Conservation (phyloP, 2,329 filamentous ascomycete genomes). For the Fusarium agapanthi region DNA sequence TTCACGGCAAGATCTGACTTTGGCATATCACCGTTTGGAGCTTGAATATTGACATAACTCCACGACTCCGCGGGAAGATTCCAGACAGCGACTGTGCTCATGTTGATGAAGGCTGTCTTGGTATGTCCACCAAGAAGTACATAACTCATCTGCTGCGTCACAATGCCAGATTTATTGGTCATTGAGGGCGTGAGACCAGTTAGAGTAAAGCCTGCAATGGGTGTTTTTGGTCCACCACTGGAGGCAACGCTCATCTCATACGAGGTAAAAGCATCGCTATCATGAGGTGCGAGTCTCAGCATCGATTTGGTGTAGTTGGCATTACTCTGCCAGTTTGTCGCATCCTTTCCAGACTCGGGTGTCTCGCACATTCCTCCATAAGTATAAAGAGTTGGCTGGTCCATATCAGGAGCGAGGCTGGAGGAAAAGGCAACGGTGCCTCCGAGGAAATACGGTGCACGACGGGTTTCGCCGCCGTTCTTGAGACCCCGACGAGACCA, state of each 20-base stretch:
- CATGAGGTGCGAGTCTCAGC: conserved; percentile 68
- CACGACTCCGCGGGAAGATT: conserved; percentile 86
- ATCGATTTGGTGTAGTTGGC: conserved; percentile 85
- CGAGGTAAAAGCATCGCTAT: conserved; percentile 38
- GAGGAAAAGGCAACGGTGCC: conserved; percentile 73
- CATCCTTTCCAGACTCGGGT: conserved; percentile 43
- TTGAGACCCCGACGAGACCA: conserved; percentile 39
- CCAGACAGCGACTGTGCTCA: conserved; percentile 89
- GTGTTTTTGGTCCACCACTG: conserved; percentile 70
- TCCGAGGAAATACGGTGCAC: conserved; percentile 61
- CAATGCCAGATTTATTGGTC: conserved; percentile 70
- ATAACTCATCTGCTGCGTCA: conserved; percentile 79
- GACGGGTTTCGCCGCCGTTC: conserved; percentile 31
- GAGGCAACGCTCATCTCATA: conserved; percentile 52
- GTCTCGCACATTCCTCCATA: conserved; percentile 92
- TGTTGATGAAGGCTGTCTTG: conserved; percentile 85
- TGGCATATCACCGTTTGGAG: conserved; percentile 45
- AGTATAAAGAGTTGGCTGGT: conserved; percentile 69
- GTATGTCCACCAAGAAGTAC: conserved; percentile 89
- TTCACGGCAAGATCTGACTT: conserved; percentile 67
- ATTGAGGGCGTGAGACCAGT: conserved; percentile 77
- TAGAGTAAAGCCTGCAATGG: conserved; percentile 88
- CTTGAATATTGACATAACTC: conserved; percentile 78
- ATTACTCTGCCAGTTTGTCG: conserved; percentile 68
- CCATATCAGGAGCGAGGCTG: conserved; percentile 61